phyloP scores from a whole-genome alignment of 2,329 filamentous ascomycete genomes.

The Capronia americana region DNA sequence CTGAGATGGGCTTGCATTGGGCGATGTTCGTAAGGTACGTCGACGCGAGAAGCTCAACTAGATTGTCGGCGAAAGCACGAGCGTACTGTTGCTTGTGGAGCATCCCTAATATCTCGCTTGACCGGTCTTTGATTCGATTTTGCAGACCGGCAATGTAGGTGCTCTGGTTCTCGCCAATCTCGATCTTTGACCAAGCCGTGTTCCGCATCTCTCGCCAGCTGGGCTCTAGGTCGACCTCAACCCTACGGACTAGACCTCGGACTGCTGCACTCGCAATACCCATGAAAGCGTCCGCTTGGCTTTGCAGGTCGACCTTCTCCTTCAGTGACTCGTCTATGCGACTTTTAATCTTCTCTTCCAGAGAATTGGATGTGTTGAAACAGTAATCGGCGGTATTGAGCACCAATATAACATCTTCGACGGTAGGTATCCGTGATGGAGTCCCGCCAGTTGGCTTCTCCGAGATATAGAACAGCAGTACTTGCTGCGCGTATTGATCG shows the following conservation, averaged over 20 bases:
- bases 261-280: conserved; percentile 90
- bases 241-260: conserved; percentile 79
- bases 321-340: conserved; percentile 82
- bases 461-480: conserved; percentile 75
- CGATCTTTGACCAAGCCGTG: conserved; percentile 92
- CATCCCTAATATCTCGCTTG: conserved; percentile 75
- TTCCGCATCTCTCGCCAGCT: conserved; percentile 98
- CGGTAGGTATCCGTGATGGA: conserved; percentile 56
- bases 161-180: conserved; percentile 91
- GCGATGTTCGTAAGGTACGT: conserved; percentile 84
- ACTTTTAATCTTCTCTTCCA: conserved; percentile 93
- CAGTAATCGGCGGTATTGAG: conserved; percentile 98
- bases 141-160: conserved; percentile 86
- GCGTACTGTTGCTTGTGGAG: conserved; percentile 93
- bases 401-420: conserved; percentile 83
- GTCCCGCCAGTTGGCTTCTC: conserved; percentile 63
- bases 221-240: conserved; percentile 81
- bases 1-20: conserved; percentile 86
- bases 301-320: conserved; percentile 82
- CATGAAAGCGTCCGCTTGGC: conserved; percentile 92
- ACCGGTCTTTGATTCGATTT: conserved; percentile 71
- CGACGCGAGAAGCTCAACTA: conserved; percentile 85
- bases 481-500: conserved; percentile 93
- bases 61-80: conserved; percentile 89
- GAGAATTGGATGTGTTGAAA: conserved; percentile 87